These are phyloP conservation scores for Fusarium temperatum DNA, from an alignment of 2,329 filamentous ascomycete species.

Conservation along the genomic window DNA sequence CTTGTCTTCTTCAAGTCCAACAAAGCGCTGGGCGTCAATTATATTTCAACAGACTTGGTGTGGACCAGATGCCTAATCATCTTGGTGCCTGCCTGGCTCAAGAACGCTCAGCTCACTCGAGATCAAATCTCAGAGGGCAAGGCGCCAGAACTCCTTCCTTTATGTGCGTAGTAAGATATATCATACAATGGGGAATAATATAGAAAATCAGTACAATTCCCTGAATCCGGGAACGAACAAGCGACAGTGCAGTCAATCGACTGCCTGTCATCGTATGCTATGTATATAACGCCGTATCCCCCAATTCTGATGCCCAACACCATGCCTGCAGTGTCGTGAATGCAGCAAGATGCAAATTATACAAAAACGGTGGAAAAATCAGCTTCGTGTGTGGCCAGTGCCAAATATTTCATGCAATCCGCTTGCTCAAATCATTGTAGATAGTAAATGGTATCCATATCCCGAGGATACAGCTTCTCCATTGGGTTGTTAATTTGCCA, in stretches of 20 bases:
- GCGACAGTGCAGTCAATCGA: constrained; percentile 3
- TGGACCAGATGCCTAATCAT: constrained; percentile 24
- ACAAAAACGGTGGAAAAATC: constrained; percentile 19
- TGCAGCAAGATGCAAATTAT: constrained; percentile 21
- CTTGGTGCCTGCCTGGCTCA: constrained; percentile 6
- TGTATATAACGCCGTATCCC: constrained; percentile 15
- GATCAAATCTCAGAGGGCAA: neutral
- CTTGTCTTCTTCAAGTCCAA: constrained; percentile 16
- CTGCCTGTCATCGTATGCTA: constrained; percentile 27
- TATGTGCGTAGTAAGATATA: constrained; percentile 28
- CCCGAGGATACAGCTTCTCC: constrained; percentile 47
- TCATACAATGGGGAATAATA: constrained; percentile 27
- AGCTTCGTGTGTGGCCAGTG: neutral
- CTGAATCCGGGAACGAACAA: constrained; percentile 12
- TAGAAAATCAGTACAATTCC: constrained; percentile 10
- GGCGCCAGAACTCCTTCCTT: constrained; percentile 24
- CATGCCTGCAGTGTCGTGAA: constrained; percentile 31
- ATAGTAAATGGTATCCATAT: constrained; percentile 51
- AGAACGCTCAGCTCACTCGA: constrained; percentile 17
- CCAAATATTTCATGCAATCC: neutral
- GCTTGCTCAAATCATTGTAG: constrained; percentile 35
- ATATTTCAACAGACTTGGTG: constrained; percentile 23
- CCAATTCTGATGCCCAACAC: constrained; percentile 26
- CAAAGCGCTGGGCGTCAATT: constrained; percentile 11
- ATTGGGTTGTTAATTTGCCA: constrained; percentile 52